Conservation (phyloP, 495 filamentous ascomycete species). For the Lasiosphaeriaceae sp. region DNA sequence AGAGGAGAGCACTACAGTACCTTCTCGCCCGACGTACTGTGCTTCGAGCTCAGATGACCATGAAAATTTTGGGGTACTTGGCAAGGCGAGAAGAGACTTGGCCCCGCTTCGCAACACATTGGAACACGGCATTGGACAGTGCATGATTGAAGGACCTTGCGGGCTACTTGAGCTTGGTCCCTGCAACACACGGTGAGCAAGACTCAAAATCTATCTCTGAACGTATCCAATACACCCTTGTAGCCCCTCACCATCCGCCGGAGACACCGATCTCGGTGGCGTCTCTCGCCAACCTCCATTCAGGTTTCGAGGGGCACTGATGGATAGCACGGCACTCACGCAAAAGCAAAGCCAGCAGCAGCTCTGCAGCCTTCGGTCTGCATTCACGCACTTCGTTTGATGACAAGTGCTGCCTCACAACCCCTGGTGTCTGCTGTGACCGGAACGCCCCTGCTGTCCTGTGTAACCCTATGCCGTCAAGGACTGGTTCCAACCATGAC, state of each 20-base stretch:
- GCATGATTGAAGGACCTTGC: not conserved
- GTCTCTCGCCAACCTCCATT: conserved; percentile 6
- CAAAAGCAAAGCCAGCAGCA: not conserved
- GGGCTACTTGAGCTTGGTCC: too few relatives aligned
- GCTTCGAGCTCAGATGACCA: conserved; percentile 26
- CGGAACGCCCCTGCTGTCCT: too few relatives aligned
- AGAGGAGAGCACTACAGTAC: not conserved
- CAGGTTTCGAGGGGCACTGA: not conserved
- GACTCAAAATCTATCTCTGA: conserved; percentile 18
- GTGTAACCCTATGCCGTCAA: too few relatives aligned
- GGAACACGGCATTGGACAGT: not conserved
- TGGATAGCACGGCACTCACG: not conserved
- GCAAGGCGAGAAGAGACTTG: conserved; percentile 15
- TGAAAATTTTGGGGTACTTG: conserved; percentile 20
- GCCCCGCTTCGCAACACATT: not conserved
- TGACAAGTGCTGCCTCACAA: too few relatives aligned
- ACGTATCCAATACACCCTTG: conserved; percentile 12
- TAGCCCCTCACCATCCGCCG: conserved; percentile 20
- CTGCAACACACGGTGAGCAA: not conserved
- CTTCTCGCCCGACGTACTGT: conserved; percentile 2
- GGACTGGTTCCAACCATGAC: too few relatives aligned
- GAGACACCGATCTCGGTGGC: conserved; percentile 24
- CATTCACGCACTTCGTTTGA: too few relatives aligned
- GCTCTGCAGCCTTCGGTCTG: too few relatives aligned
- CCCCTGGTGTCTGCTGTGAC: too few relatives aligned